Evolutionary conservation across 768 basidiomycete genomes (phyloP), one percentile per base, ranked within the genome.

Genomic region (Suillus cothurnatus): DNA sequence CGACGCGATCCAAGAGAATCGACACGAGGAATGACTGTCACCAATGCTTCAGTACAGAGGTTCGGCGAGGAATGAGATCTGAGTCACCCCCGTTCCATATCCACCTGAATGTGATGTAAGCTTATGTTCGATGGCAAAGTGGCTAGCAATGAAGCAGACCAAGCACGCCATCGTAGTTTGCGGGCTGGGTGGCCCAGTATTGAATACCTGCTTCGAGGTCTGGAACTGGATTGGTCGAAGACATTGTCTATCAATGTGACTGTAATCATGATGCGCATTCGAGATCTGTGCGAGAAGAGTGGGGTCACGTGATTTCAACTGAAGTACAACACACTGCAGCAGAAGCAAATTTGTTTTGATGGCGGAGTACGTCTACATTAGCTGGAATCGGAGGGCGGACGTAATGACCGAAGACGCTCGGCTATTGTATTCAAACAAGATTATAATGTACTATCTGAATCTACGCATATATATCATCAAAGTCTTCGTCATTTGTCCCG

Each of bases 1-100:
- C 93, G 88, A 41, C 97, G 88, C 2, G 95, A 97, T 47, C 93
- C 91, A 19, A 97, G 85, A 6, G 95, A 85, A 76, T 99, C 97
- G 69, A 98, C 81, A 43, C 95, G 87, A 0, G 97, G 96, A 26
- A 98, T 50, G 95, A 87, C 91, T 95, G 65, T n/a, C 61, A 34
- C 31, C 14, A 64, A 53, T 19, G 19, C 17, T 58, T 72, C 38
- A 64, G 45, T 6, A 28, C 28, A 26, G 8, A 28, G 26, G 4
- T 21, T 55, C 4, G 36, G 32, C 6, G 36, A 50, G 38, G 64
- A 61, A 67, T 61, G 59, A 69, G 39, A 68, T 72, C 41, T 71
- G 43, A 74, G 74, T 66, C 70, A 84, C 81, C 66, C 83, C 84
- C 62, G 78, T 85, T 77, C 93, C 86, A 64, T 82, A 88, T 34